Base-by-base conservation (phyloP, 2,329 filamentous ascomycete genomes). In the Colletotrichum sansevieriae region DNA sequence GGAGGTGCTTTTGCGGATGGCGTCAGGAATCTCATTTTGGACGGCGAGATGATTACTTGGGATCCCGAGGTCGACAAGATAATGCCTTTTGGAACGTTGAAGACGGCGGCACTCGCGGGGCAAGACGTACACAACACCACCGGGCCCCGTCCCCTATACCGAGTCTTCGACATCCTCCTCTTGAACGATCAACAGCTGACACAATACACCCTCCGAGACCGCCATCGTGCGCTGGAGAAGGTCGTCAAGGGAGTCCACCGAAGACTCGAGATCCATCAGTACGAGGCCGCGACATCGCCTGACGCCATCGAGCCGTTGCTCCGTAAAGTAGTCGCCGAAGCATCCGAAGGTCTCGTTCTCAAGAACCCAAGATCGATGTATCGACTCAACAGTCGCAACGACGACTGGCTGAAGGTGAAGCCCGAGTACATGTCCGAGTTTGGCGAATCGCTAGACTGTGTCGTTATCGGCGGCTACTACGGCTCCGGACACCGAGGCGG, bases 21-120 rank as follows among this genome's bases (percentile, higher is more conserved):
- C 2, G 94, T 98, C 0, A 86, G 91, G 15, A 98, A 93, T 75
- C 86, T 97, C 72, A 97, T 99, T 57, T 85, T 99, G 0, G 96
- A 99, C 74, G 96, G 96, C 10, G 96, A 99, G 78, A 99, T 99
- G 96, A 94, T 99, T 66, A 97, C 95, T 0, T 99, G 96, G 96
- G 94, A 98, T 76, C 92, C 94, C 70, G 89, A 91, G 51, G 85
- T 92, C 57, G 92, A 97, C 80, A 92, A 92, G 63, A 92, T 96
- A 60, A 91, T 97, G 15, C 90, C 92, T 0, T 99, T 99, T 77
- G 96, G 96, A 8, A 97, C 93, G 0, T 85, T 99, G 56, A 99
- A 99, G 80, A 95, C 94, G 1, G 95, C 95, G 0, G 95, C 95
- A 0, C 80, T 97, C 37, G 86, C 90, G 0, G 92, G 95, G 74